Evolutionary conservation across 345 rosid genomes (phyloP).

Genomic region (Excoecaria cochinchinensis): DNA sequence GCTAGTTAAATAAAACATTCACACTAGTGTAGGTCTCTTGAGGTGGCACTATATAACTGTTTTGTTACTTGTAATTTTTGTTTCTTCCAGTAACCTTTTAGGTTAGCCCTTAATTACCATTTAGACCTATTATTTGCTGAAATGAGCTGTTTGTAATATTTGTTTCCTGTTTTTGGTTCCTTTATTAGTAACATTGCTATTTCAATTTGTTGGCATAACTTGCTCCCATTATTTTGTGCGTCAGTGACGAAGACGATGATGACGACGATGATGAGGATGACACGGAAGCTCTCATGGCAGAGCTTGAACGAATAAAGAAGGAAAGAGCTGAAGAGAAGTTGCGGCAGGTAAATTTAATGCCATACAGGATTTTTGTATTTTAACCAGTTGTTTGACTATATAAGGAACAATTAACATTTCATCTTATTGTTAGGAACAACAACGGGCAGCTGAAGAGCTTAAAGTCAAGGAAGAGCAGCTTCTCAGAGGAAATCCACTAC

Average conservation of each 20-base stretch:
- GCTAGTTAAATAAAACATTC: not conserved
- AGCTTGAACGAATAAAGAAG: slow-evolving; percentile 93
- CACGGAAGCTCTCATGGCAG: slow-evolving; percentile 87
- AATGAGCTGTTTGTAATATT: not conserved
- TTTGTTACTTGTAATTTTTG: not conserved
- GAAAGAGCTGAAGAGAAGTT: slow-evolving; percentile 91
- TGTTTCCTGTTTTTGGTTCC: not conserved
- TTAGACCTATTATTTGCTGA: not conserved
- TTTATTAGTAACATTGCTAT: not conserved
- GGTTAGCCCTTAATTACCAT: not conserved
- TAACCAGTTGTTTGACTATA: not conserved
- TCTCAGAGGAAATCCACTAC: slow-evolving; percentile 86
- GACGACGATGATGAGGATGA: slow-evolving; percentile 78
- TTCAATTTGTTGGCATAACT: slow-evolving; percentile 1
- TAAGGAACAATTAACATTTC: not conserved
- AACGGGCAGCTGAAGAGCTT: slow-evolving; percentile 73
- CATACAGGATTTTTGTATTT: not conserved
- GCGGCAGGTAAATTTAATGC: slow-evolving; percentile 51
- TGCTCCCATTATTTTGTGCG: slow-evolving; percentile 1
- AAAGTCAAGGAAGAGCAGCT: slow-evolving; percentile 88
- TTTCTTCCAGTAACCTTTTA: not conserved
- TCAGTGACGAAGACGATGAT: slow-evolving; percentile 44
- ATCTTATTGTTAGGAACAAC: slow-evolving; percentile 57
- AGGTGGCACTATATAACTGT: not conserved
- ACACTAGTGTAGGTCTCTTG: not conserved